A percentile compares a stretch with the other conserved stretches of the same genome.
These are phyloP conservation scores for Cylindrodendrum hubeiense DNA, from an alignment of 2,329 filamentous ascomycete genomes.

Conservation along the genomic window DNA sequence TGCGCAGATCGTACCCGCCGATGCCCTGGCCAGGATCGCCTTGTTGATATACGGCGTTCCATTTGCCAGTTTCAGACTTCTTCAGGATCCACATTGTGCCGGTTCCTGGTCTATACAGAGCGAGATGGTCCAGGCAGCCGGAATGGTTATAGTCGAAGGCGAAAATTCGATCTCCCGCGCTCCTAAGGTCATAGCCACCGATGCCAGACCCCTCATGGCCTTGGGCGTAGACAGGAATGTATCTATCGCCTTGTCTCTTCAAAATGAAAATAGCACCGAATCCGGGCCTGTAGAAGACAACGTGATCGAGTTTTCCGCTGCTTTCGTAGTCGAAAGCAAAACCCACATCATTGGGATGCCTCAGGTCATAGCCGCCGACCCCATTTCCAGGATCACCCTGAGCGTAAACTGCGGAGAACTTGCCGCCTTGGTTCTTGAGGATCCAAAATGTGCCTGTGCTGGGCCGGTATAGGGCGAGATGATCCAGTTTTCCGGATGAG, in stretches of 20 bases:
- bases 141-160: slow-evolving; percentile 12
- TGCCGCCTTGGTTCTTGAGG: background rate
- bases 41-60: background rate
- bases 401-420: background rate
- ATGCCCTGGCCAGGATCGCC: slow-evolving; percentile 12
- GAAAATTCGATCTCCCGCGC: slow-evolving; percentile 11
- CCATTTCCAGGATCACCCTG: slow-evolving; percentile 20
- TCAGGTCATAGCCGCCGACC: slow-evolving; percentile 18
- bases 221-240: slow-evolving; percentile 8
- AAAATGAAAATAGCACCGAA: slow-evolving; percentile 15
- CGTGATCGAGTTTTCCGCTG: slow-evolving; percentile 18
- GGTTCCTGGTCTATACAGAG: slow-evolving; percentile 12
- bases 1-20: slow-evolving; percentile 16
- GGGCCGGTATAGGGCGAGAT: slow-evolving; percentile 12
- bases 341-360: slow-evolving; percentile 1
- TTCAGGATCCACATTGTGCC: slow-evolving; percentile 13
- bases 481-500: slow-evolving; percentile 11
- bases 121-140: slow-evolving; percentile 11
- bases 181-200: slow-evolving; percentile 19
- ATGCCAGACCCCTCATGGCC: slow-evolving; percentile 12
- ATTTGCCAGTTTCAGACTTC: background rate
- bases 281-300: slow-evolving; percentile 17
- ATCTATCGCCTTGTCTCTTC: background rate
- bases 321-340: slow-evolving; percentile 22
- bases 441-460: slow-evolving; percentile 18